Evolutionary conservation across 495 filamentous ascomycete genomes (phyloP).

Genomic region (Penicillium bovifimosum): DNA sequence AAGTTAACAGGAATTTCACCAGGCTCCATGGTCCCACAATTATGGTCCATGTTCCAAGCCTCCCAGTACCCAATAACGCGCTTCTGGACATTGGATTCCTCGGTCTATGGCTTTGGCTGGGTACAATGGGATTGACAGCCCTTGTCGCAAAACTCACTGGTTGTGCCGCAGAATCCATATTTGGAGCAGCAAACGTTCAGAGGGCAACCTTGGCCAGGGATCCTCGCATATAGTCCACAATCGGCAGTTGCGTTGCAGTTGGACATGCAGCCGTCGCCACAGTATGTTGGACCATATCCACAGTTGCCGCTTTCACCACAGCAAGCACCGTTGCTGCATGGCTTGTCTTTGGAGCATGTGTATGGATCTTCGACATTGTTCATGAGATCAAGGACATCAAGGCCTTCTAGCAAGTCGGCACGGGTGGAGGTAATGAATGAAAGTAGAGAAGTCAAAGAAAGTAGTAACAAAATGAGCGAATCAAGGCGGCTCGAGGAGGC

Average conservation of each 20-base stretch:
- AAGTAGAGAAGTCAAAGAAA: too few relatives aligned
- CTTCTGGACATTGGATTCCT: not conserved
- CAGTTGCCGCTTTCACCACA: not conserved
- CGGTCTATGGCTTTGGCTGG: too few relatives aligned
- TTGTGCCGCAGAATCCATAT: constrained; percentile 30
- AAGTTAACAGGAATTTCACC: constrained; percentile 1
- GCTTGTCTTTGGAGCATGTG: too few relatives aligned
- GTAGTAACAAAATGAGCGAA: too few relatives aligned
- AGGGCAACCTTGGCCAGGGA: constrained; percentile 12
- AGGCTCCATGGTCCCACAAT: constrained; percentile 8
- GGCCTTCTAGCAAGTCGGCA: too few relatives aligned
- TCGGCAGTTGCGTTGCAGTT: constrained; percentile 20
- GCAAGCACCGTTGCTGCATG: not conserved
- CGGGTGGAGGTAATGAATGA: too few relatives aligned
- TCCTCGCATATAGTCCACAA: constrained; percentile 12
- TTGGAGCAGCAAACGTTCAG: constrained; percentile 29
- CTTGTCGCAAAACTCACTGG: constrained; percentile 21
- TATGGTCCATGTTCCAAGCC: not conserved
- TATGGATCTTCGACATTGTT: too few relatives aligned
- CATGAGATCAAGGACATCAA: too few relatives aligned
- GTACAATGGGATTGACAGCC: not conserved
- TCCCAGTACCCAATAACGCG: not conserved
- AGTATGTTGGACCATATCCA: constrained; percentile 19
- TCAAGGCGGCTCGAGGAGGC: too few relatives aligned
- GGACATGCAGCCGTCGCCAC: constrained; percentile 10